Evolutionary conservation across 108 stramenopile genomes (phyloP), one percentile per base, ranked within the genome.

Genomic region (Fragilaria radians): DNA sequence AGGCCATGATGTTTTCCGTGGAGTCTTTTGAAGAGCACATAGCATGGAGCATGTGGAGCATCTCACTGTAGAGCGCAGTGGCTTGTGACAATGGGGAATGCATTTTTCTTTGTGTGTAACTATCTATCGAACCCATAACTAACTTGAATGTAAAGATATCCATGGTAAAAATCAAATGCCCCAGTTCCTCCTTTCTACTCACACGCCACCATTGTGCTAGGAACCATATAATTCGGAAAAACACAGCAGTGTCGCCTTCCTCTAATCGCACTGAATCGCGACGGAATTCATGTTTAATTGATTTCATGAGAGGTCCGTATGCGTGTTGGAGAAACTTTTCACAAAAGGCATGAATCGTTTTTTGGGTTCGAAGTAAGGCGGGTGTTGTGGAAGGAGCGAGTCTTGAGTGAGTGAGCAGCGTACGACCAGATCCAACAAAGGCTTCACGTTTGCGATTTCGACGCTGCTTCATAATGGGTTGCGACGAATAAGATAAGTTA

Each of bases 101-200:
- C 47, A 88, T 70, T 54, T 94, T 91, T 53, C 76, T 78, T 29
- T 85, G 70, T 14, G 62, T 57, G 59, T 76, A 91, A 27, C 74
- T 80, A 52, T 94, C 89, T 1, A 72, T 73, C 9, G 89, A 61
- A 29, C 70, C 84, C 28, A 90, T 66, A 11, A 94, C 89, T n/a
- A 94, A 61, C 51, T 94, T 89, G 78, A 94, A 94, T 48, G 88
- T 83, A 55, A 89, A 94, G 26, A 94, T 81, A 70, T 94, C 93
- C 88, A 94, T 88, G 23, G 93, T 94, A 55, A 90, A 90, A 48
- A 94, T 78, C 32, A 89, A 63, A 24, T 82, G 75, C 27, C 78
- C 84, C 42, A 79, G 31, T 29, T n/a, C 50, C 47, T 21, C 52
- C 3, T 26, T 32, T 14, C 62, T 31, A 30, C 74, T 48, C 21